phyloP scores from a whole-genome alignment of 148 eudicot genomes.

The Rhododendron kiyosumense region DNA sequence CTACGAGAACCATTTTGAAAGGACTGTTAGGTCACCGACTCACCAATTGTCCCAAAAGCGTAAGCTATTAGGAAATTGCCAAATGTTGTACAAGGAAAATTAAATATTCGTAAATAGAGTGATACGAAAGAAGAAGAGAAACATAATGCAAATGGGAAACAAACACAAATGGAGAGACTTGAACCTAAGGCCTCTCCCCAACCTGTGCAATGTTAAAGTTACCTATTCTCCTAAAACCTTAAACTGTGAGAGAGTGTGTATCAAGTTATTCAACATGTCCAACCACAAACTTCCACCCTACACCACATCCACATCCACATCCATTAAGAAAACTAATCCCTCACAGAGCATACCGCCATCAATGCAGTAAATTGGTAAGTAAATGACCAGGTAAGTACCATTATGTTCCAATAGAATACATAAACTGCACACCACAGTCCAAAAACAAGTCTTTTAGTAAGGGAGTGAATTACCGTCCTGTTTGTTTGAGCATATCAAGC shows the following conservation, averaged over 20 bases:
- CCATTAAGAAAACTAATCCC: neutral
- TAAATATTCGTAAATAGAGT: neutral
- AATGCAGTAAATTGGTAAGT: neutral
- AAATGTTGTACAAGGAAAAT: neutral
- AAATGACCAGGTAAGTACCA: neutral
- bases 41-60: neutral
- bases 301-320: neutral
- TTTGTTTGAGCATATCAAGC: conserved; percentile 98
- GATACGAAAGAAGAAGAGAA: neutral
- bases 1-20: neutral
- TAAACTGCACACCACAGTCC: neutral
- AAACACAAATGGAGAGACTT: neutral
- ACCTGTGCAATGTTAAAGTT: too few relatives aligned
- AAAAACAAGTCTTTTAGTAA: neutral
- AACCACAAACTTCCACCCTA: neutral
- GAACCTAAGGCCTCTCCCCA: neutral
- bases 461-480: conserved; percentile 85
- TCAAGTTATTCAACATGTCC: neutral
- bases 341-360: neutral
- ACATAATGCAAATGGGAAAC: neutral
- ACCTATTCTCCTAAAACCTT: neutral
- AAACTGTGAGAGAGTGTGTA: too few relatives aligned
- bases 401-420: neutral
- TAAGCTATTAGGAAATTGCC: neutral
- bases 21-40: neutral